Base-by-base conservation (phyloP, 805 yeast species). In the Yamadazyma tumulicola region DNA sequence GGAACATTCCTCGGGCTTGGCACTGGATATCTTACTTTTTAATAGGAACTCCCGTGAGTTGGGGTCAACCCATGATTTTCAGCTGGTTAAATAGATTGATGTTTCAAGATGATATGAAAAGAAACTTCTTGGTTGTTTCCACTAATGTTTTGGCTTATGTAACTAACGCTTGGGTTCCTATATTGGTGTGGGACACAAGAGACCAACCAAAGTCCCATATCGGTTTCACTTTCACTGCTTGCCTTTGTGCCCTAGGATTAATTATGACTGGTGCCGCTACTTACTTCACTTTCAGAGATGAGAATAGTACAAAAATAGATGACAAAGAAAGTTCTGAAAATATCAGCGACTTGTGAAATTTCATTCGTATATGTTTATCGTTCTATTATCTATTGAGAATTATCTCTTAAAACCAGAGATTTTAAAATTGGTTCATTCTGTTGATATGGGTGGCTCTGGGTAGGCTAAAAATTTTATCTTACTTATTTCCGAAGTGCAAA, bases 41-140 rank as follows among this genome's bases (percentile, higher is more conserved):
- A 30, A 51, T 67, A 3, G 75, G 75, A 3, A 49, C 69, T 11
- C 77, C 78, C 7, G 55, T 69, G 0, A 47, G 71, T 3, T 67
- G 67, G 69, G 80, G 77, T 1, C 80, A 73, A 54, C 79, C 80
- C 2, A 64, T 71, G 43, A 70, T 75, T 10, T 75, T 68, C 39
- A 59, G 77, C 2, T 77, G 81, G 82, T 67, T 75, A 24, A 76
- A 76, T 47, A 56, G 74, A 22, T 46, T 67, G 17, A 47, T 76
- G 13, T 58, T 60, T 17, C 48, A 59, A 6, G 69, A 71, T 39
- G 75, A 70, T 47, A 51, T 60, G 65, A 57, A 62, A 49, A 47
- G 64, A 54, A 48, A 54, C 35, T 63, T 64, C 35, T 52, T 62
- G 11, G 59, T 64, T 12, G 67, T 65, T 5, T 41, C 48, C 20